Percentiles rank a stretch among this genome's conserved stretches.
phyloP scores from a whole-genome alignment of 352 stramenopile species.

The Hyaloperonospora brassicae region DNA sequence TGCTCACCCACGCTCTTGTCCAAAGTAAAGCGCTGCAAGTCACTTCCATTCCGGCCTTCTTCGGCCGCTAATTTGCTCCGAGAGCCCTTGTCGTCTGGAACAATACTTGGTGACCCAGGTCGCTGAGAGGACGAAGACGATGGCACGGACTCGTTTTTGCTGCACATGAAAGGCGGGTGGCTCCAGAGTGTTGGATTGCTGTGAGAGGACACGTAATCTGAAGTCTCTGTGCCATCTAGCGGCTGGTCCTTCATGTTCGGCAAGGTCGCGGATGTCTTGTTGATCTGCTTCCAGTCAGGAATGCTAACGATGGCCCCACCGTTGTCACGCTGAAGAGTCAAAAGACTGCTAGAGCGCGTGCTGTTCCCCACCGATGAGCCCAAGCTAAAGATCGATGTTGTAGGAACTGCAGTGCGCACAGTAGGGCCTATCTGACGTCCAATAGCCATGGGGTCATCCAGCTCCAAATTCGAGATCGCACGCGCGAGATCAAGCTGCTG shows the following conservation, averaged over 20 bases:
- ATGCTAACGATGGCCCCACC: conserved; percentile 39
- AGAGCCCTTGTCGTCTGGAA: conserved; percentile 11
- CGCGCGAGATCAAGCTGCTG: conserved; percentile 67
- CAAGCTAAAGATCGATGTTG: conserved; percentile 66
- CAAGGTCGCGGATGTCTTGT: conserved; percentile 48
- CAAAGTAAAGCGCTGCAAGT: conserved; percentile 23
- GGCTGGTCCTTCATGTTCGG: conserved; percentile 42
- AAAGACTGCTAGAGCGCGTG: conserved; percentile 35
- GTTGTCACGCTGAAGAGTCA: conserved; percentile 45
- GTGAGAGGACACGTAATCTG: conserved; percentile 35
- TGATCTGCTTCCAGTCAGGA: conserved; percentile 52
- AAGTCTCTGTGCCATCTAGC: conserved; percentile 17
- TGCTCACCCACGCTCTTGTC: conserved; percentile 22
- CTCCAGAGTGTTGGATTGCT: conserved; percentile 61
- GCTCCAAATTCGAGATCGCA: conserved; percentile 69
- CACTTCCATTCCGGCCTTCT: conserved; percentile 8
- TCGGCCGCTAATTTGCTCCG: conserved; percentile 17
- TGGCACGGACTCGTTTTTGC: conserved; percentile 22
- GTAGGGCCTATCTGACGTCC: conserved; percentile 43
- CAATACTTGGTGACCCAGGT: conserved; percentile 17
- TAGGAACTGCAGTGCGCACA: conserved; percentile 37
- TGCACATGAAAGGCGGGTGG: conserved; percentile 49
- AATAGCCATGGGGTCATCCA: conserved; percentile 71
- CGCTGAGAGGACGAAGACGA: conserved; percentile 22
- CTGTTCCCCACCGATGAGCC: conserved; percentile 41